phyloP scores from a whole-genome alignment of 2,329 filamentous ascomycete species.

The Ceratocystis cubensis region DNA sequence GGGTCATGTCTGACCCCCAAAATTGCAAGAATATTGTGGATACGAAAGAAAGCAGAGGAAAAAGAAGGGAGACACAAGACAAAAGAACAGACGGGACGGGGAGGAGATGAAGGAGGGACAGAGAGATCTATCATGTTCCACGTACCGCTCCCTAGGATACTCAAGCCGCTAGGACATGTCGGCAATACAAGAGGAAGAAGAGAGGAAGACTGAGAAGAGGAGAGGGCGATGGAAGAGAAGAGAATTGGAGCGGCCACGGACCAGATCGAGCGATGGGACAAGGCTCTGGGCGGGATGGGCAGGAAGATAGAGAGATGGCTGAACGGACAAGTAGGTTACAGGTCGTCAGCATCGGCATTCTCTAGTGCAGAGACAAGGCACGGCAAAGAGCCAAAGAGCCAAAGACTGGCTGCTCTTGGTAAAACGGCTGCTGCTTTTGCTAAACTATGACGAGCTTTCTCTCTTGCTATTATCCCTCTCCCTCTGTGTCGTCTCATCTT shows the following conservation, averaged over 20 bases:
- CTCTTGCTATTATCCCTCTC: background rate
- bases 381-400: background rate
- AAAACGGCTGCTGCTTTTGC: background rate
- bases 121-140: slow-evolving; percentile 8
- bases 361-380: background rate
- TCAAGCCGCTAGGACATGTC: background rate
- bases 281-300: background rate
- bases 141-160: background rate
- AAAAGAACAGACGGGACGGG: background rate
- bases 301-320: background rate
- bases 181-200: background rate
- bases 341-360: too few species aligned
- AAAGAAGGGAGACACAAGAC: background rate
- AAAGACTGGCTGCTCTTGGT: background rate
- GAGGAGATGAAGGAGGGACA: background rate
- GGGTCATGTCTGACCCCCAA: too few species aligned
- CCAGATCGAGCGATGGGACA: too few species aligned
- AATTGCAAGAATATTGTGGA: too few species aligned
- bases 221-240: background rate
- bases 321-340: background rate
- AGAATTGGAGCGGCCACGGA: too few species aligned
- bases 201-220: background rate
- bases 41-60: background rate
- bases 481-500: background rate
- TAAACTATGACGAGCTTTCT: background rate